Base-by-base conservation (phyloP, 2,329 filamentous ascomycete genomes). In the Elsinoe fawcettii region DNA sequence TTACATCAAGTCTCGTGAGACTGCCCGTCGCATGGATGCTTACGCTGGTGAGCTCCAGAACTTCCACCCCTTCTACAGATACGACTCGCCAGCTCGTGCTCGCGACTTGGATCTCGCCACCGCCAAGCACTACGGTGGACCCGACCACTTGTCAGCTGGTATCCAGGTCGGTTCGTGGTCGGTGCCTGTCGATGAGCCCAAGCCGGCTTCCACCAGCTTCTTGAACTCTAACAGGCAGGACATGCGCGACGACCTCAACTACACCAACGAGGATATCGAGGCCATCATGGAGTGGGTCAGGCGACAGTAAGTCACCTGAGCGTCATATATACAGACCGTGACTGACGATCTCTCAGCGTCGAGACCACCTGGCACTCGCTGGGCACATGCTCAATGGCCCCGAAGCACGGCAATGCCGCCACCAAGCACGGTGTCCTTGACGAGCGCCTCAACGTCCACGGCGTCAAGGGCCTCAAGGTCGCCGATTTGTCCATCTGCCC, bases 1-100 rank as follows among this genome's bases (percentile, higher is more conserved):
- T 30, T 90, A 90, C 72, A 87, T 90, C 76, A 90, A 90, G 74
- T 88, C 84, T 1, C 84, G 87, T 58, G 87, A 90, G 77, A 90
- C 86, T 2, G 87, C 87, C 1, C 80, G 87, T 2, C 82, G 86
- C 61, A 90, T 90, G 87, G 80, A 85, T 23, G 83, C 86, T 0
- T 90, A 88, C 62, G 86, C 86, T 1, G 87, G 87, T 60, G 87
- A 91, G 68, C 86, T 88, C 5, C 78, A 77, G 18, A 62, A 64
- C 8, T 76, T 79, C 75, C 87, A 90, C 68, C 88, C 88, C 9
- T 84, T 85, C 75, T 91, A 87, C 67, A 74, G 79, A 46, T 88
- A 78, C 66, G 81, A 88, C 71, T 87, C 83, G 18, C 79, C 83
- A 0, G 88, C 86, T 2, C 79, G 84, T 20, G 81, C 86, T 5